Percentiles rank a stretch among this genome's conserved stretches.
Conservation (phyloP, 257 asterid species). For the Nicotiana tomentosiformis region DNA sequence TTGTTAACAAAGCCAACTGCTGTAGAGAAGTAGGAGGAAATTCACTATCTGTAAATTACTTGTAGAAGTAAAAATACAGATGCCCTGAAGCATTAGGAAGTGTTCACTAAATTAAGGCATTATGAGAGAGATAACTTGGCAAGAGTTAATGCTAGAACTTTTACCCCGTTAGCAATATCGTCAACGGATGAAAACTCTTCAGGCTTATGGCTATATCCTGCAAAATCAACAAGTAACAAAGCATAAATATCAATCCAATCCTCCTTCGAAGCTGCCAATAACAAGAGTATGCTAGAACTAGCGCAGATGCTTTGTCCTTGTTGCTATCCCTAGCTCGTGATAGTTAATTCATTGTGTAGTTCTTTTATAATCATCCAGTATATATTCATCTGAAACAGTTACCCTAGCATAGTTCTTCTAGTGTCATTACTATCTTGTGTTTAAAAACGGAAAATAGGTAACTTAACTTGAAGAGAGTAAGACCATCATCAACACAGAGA, state of each 20-base stretch:
- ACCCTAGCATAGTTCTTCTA: not conserved
- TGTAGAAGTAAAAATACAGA: not conserved
- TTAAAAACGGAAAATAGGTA: not conserved
- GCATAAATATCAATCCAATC: not conserved
- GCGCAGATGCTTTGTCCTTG: not conserved
- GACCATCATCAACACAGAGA: not conserved
- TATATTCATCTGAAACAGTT: not conserved
- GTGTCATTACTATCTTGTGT: not conserved
- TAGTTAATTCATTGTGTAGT: too few species aligned
- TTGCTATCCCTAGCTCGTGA: not conserved
- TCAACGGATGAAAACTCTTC: constrained; percentile 56
- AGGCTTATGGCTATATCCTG: constrained; percentile 81
- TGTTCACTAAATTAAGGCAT: constrained; percentile 6
- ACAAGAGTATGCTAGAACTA: not conserved
- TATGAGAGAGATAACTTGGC: constrained; percentile 43
- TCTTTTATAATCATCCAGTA: not conserved
- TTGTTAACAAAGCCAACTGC: not conserved
- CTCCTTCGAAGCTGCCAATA: not conserved
- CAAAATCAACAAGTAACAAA: not conserved
- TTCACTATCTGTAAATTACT: not conserved
- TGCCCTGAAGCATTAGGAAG: not conserved
- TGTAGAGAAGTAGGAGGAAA: not conserved
- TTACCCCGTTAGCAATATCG: constrained; percentile 67
- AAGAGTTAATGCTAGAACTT: constrained; percentile 60
- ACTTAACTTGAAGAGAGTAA: not conserved